Evolutionary conservation across 2,329 filamentous ascomycete species (phyloP).

Genomic region (Alternaria alternata): DNA sequence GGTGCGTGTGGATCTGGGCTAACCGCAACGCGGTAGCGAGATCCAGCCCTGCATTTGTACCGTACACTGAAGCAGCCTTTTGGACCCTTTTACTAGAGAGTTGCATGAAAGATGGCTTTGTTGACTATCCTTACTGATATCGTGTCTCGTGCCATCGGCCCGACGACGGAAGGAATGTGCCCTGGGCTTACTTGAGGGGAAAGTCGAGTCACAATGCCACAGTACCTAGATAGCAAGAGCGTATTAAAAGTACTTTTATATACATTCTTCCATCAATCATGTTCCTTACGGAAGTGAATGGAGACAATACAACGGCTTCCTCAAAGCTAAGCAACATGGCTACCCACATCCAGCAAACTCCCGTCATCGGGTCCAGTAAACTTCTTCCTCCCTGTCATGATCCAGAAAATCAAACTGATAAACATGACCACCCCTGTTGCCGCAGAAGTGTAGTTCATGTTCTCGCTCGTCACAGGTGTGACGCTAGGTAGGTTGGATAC

Average conservation of each 20-base stretch:
- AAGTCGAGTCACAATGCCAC: background rate
- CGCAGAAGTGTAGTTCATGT: slow-evolving; percentile 68
- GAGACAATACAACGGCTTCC: background rate
- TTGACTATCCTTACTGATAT: background rate
- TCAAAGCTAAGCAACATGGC: background rate
- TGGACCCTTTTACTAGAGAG: background rate
- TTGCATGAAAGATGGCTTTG: background rate
- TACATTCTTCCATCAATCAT: background rate
- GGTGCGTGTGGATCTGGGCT: background rate
- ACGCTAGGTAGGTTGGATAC: slow-evolving; percentile 65
- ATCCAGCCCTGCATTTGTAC: background rate
- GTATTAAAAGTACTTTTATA: background rate
- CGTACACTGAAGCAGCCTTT: background rate
- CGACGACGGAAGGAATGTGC: background rate
- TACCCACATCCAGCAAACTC: slow-evolving; percentile 56
- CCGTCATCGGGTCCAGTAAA: slow-evolving; percentile 59
- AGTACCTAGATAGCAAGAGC: background rate
- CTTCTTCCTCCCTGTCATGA: slow-evolving; percentile 59
- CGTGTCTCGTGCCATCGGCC: background rate
- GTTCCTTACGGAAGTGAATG: too few relatives aligned
- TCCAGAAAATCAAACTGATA: slow-evolving; percentile 61
- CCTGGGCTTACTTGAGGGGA: background rate
- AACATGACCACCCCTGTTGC: slow-evolving; percentile 64
- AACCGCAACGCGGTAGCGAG: background rate
- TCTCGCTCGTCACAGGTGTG: slow-evolving; percentile 60